These are phyloP conservation scores for Solanum tarijense DNA, from an alignment of 257 asterid species.

Conservation along the genomic window DNA sequence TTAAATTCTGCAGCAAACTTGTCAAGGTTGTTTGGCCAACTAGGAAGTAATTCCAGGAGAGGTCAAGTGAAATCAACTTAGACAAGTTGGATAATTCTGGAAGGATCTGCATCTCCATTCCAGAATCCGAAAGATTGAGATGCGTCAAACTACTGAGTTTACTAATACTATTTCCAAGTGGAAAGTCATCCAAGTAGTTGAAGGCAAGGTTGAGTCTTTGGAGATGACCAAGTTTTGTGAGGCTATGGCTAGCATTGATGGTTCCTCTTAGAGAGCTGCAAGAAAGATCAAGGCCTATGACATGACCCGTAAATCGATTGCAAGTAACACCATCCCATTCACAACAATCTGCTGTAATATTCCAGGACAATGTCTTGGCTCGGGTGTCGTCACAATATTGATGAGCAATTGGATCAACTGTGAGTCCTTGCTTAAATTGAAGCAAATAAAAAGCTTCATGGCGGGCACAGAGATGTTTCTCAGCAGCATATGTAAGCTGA, in stretches of 20 bases:
- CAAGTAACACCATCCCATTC: neutral
- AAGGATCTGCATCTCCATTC: too few relatives aligned
- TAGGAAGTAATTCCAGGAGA: too few relatives aligned
- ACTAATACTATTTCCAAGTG: neutral
- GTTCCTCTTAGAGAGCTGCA: neutral
- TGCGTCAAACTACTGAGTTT: neutral
- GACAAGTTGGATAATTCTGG: too few relatives aligned
- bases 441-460: too few relatives aligned
- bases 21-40: neutral
- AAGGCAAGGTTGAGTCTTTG: neutral
- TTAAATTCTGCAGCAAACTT: neutral
- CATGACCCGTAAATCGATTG: neutral
- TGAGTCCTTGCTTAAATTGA: neutral
- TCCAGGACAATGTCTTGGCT: neutral
- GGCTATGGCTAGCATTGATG: neutral
- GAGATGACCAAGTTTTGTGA: neutral
- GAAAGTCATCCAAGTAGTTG: neutral
- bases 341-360: neutral
- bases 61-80: too few relatives aligned
- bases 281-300: neutral
- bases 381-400: too few relatives aligned
- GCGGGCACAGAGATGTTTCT: too few relatives aligned
- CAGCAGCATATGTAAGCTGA: too few relatives aligned
- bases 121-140: neutral
- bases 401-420: neutral